These are phyloP conservation scores for Claviceps digitariae DNA, from an alignment of 2,329 filamentous ascomycete genomes.

Conservation along the genomic window DNA sequence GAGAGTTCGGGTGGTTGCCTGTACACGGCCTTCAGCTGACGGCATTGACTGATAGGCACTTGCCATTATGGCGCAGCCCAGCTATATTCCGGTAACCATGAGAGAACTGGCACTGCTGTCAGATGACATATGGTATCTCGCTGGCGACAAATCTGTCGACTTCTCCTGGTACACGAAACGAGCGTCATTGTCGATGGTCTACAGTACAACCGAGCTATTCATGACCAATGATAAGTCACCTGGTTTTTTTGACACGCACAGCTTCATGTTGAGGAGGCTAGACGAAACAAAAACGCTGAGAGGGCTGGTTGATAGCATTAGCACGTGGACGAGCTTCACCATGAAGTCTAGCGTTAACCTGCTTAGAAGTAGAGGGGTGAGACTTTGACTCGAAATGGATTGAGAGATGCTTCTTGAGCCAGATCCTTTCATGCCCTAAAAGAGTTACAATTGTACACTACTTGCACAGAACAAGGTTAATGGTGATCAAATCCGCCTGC, in stretches of 20 bases:
- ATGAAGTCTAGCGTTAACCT: slow-evolving; percentile 66
- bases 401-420: background rate
- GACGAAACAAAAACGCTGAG: slow-evolving; percentile 54
- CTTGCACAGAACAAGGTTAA: background rate
- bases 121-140: slow-evolving; percentile 87
- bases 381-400: slow-evolving; percentile 40
- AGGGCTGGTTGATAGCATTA: slow-evolving; percentile 46
- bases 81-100: slow-evolving; percentile 61
- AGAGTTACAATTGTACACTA: background rate
- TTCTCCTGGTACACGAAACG: slow-evolving; percentile 70
- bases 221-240: slow-evolving; percentile 80
- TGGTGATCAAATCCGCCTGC: too few relatives aligned
- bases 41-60: slow-evolving; percentile 46
- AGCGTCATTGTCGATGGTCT: slow-evolving; percentile 40
- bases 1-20: background rate
- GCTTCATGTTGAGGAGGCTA: slow-evolving; percentile 65
- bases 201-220: slow-evolving; percentile 70
- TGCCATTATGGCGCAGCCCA: slow-evolving; percentile 77
- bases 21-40: background rate
- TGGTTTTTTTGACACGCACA: slow-evolving; percentile 62
- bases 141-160: slow-evolving; percentile 72
- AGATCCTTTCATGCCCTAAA: background rate
- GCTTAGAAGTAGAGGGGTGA: slow-evolving; percentile 73
- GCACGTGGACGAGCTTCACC: slow-evolving; percentile 74
- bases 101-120: slow-evolving; percentile 66